These are phyloP conservation scores for Backusella macrospora DNA, from an alignment of 192 early-diverging fungal species.

Conservation along the genomic window DNA sequence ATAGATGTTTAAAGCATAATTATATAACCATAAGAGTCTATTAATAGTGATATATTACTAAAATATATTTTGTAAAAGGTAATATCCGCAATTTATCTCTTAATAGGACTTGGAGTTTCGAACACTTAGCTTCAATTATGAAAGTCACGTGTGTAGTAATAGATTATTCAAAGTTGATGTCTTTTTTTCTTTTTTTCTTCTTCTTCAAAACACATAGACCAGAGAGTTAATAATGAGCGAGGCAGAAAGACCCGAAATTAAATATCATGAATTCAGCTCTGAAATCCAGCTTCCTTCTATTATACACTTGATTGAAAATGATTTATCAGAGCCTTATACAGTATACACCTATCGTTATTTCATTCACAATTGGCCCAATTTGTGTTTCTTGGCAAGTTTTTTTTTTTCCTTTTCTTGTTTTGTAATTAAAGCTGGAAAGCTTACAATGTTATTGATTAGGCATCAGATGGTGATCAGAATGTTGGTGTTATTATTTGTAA, in stretches of 20 bases:
- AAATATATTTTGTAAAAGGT: too few relatives aligned
- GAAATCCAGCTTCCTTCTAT: slow-evolving; percentile 82
- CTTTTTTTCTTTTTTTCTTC: not conserved
- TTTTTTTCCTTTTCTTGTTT: not conserved
- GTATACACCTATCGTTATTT: slow-evolving; percentile 98
- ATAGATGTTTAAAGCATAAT: too few relatives aligned
- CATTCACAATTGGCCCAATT: slow-evolving; percentile 87
- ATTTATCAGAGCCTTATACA: slow-evolving; percentile 96
- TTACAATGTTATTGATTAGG: slow-evolving; percentile 38
- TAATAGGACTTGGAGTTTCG: too few relatives aligned
- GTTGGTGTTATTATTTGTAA: slow-evolving; percentile 91
- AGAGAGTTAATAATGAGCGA: not conserved
- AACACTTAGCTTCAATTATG: not conserved
- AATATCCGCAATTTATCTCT: too few relatives aligned
- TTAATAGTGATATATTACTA: too few relatives aligned
- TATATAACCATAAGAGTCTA: too few relatives aligned
- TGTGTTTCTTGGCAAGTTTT: slow-evolving; percentile 74
- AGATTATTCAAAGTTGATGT: not conserved
- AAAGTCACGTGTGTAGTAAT: not conserved
- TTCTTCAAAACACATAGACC: not conserved
- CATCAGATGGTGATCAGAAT: slow-evolving; percentile 61
- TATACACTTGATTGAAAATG: slow-evolving; percentile 84
- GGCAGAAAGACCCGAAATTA: not conserved
- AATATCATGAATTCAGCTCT: slow-evolving; percentile 65
- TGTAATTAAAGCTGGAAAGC: not conserved